A percentile compares a stretch with the other conserved stretches of the same genome.
Conservation (phyloP, 805 yeast genomes). For the Ogataea polymorpha region DNA sequence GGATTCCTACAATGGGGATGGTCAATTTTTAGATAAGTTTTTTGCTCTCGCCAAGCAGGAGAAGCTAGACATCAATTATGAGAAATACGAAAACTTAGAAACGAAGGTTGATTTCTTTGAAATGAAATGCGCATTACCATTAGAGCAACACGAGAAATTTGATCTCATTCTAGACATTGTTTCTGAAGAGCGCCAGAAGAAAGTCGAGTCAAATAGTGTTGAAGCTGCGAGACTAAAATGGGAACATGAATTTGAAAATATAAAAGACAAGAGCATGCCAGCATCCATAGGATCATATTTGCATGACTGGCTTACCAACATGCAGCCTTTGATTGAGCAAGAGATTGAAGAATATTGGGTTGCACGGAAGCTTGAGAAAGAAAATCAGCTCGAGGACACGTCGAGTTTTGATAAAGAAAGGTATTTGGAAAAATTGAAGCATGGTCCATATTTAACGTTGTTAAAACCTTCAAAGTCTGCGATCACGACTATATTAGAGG, state of each 20-base stretch:
- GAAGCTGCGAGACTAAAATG: conserved; percentile 87
- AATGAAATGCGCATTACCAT: conserved; percentile 53
- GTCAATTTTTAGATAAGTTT: conserved; percentile 21
- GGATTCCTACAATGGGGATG: conserved; percentile 24
- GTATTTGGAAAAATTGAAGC: conserved; percentile 42
- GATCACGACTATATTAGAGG: conserved; percentile 79
- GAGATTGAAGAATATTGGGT: conserved; percentile 59
- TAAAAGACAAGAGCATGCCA: conserved; percentile 41
- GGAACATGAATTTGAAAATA: conserved; percentile 70
- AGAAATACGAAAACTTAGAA: conserved; percentile 6
- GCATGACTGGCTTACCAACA: conserved; percentile 79
- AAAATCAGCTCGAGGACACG: conserved; percentile 18
- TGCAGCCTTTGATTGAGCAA: conserved; percentile 66
- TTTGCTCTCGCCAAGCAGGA: conserved; percentile 21
- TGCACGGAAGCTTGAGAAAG: conserved; percentile 33
- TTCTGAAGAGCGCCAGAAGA: conserved; percentile 73
- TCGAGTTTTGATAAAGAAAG: conserved; percentile 20
- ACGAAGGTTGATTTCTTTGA: conserved; percentile 55
- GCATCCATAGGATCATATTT: conserved; percentile 67
- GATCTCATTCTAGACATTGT: conserved; percentile 64
- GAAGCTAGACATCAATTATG: conserved; percentile 22
- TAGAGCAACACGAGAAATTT: conserved; percentile 50
- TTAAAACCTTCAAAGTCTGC: conserved; percentile 78
- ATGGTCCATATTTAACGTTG: conserved; percentile 76
- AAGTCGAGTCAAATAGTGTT: conserved; percentile 72